Conservation (phyloP, 2,329 filamentous ascomycete genomes). For the Emergomyces africanus region DNA sequence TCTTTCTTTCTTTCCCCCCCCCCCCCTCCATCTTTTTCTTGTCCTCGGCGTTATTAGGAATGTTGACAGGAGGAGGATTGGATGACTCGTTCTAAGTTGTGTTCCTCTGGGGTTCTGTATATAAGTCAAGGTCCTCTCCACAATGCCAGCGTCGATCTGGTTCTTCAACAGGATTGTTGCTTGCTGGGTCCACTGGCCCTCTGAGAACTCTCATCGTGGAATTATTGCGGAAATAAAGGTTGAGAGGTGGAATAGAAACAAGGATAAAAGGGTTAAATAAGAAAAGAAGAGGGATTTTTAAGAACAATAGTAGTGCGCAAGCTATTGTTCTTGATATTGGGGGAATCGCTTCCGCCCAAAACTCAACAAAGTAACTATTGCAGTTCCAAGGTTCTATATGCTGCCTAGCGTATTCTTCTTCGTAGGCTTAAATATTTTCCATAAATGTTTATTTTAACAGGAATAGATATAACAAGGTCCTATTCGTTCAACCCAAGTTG, state of each 20-base stretch:
- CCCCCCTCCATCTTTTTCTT: too few species aligned
- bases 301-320: background rate
- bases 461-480: too few species aligned
- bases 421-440: too few species aligned
- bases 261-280: background rate
- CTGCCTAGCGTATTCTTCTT: too few species aligned
- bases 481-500: too few species aligned
- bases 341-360: background rate
- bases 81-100: background rate
- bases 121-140: background rate
- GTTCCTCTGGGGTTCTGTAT: background rate
- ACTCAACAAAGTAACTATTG: background rate
- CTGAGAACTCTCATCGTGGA: background rate
- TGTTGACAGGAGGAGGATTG: background rate
- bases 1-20: too few species aligned
- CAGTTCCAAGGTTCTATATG: background rate
- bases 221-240: background rate
- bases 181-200: background rate
- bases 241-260: background rate
- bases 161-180: background rate
- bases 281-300: background rate
- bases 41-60: background rate
- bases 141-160: background rate
- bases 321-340: background rate
- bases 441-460: too few species aligned